Conservation (phyloP, 2,329 filamentous ascomycete species). For the Cordyceps cateniannulata region DNA sequence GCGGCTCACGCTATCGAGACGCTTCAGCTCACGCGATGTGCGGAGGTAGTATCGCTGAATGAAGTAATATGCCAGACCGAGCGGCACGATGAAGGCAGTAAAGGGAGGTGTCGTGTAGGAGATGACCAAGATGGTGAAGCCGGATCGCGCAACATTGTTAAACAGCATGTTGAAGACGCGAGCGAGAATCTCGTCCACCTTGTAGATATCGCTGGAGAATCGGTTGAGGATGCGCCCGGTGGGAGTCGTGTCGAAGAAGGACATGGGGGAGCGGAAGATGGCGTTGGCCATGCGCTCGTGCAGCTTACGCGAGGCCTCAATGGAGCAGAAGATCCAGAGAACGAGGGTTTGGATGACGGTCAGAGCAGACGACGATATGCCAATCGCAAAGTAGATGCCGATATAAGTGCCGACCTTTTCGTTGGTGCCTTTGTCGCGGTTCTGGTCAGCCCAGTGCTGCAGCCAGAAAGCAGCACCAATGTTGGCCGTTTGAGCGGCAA, state of each 20-base stretch:
- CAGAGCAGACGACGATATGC: conserved; percentile 75
- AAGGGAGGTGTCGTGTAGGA: conserved; percentile 76
- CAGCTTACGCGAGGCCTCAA: conserved; percentile 94
- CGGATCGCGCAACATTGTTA: conserved; percentile 64
- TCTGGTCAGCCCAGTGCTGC: conserved; percentile 83
- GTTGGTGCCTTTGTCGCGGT: conserved; percentile 62
- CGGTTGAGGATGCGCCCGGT: conserved; percentile 94
- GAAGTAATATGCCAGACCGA: conserved; percentile 76
- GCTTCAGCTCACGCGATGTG: conserved; percentile 92
- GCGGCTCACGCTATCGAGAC: conserved; percentile 88
- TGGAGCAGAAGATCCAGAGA: conserved; percentile 98
- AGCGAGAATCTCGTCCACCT: conserved; percentile 86
- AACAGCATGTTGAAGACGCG: conserved; percentile 98
- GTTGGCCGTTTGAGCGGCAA: conserved; percentile 74
- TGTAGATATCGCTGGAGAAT: conserved; percentile 81
- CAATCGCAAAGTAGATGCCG: conserved; percentile 92
- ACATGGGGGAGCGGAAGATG: conserved; percentile 97
- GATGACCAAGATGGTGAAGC: conserved; percentile 84
- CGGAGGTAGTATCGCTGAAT: conserved; percentile 96
- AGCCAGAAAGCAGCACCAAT: conserved; percentile 89
- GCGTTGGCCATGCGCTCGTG: conserved; percentile 96
- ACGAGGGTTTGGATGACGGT: conserved; percentile 91
- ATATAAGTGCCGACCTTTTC: conserved; percentile 80
- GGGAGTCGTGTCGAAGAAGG: conserved; percentile 96
- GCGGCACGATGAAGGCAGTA: conserved; percentile 70